Evolutionary conservation across 2,329 filamentous ascomycete species (phyloP).

Genomic region (Monosporascus ibericus): DNA sequence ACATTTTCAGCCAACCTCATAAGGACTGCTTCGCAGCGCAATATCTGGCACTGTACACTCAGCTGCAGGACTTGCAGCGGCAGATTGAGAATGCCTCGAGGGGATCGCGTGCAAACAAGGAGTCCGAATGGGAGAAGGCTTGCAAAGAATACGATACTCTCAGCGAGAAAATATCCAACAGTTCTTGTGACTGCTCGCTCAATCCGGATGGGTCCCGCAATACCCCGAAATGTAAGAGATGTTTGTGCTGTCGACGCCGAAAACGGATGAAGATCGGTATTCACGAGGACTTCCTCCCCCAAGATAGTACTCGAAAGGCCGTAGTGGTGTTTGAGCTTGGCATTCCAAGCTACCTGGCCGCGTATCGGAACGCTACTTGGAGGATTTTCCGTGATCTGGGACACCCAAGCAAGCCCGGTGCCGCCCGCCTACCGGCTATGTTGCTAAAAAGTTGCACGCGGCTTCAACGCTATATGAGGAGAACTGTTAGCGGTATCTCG

Average conservation of each 20-base stretch:
- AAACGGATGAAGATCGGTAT: slow-evolving; percentile 36
- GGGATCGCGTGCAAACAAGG: slow-evolving; percentile 7
- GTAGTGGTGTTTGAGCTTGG: slow-evolving; percentile 46
- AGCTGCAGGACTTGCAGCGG: slow-evolving; percentile 12
- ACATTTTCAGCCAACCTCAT: slow-evolving; percentile 29
- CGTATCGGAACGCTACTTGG: slow-evolving; percentile 50
- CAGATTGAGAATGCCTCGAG: slow-evolving; percentile 12
- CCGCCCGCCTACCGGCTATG: slow-evolving; percentile 7
- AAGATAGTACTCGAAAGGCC: slow-evolving; percentile 26
- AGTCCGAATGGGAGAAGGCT: slow-evolving; percentile 4
- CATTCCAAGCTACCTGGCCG: slow-evolving; percentile 35
- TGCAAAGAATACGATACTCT: slow-evolving; percentile 24
- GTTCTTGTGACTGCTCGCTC: slow-evolving; percentile 25
- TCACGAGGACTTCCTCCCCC: slow-evolving; percentile 45
- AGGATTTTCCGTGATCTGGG: slow-evolving; percentile 33
- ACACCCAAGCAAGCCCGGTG: slow-evolving; percentile 14
- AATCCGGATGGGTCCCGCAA: slow-evolving; percentile 22
- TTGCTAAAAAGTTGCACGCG: slow-evolving; percentile 13
- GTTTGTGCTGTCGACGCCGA: slow-evolving; percentile 28
- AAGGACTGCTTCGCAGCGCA: slow-evolving; percentile 38
- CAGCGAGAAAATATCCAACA: slow-evolving; percentile 24
- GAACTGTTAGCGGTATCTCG: slow-evolving; percentile 8
- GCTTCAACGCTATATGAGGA: slow-evolving; percentile 8
- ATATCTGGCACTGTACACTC: slow-evolving; percentile 33
- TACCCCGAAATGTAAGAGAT: slow-evolving; percentile 36